Conservation (phyloP, 768 basidiomycete genomes). For the Steccherinum ochraceum region DNA sequence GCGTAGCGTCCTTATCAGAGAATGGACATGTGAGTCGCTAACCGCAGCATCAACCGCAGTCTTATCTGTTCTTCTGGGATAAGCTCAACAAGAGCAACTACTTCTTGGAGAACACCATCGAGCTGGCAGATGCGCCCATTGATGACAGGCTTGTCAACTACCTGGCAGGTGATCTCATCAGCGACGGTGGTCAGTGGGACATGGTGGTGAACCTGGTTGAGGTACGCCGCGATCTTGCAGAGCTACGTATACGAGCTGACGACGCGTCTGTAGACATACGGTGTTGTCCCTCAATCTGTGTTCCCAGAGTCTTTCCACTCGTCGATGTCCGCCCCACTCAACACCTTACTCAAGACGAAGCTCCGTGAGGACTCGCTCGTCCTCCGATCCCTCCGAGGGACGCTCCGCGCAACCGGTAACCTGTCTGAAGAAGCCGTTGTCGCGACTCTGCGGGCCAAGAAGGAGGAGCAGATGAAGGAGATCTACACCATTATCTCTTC, state of each 20-base stretch:
- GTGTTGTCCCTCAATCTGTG: conserved; percentile 75
- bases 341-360: conserved; percentile 80
- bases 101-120: conserved; percentile 83
- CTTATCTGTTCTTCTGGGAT: conserved; percentile 95
- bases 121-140: conserved; percentile 71
- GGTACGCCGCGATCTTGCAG: no score
- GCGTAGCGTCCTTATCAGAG: conserved; percentile 14
- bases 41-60: conserved; percentile 44
- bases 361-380: conserved; percentile 86
- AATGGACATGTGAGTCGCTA: no score
- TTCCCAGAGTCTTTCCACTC: conserved; percentile 87
- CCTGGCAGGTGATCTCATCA: conserved; percentile 72
- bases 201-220: conserved; percentile 72
- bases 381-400: conserved; percentile 57
- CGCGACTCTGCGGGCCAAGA: conserved; percentile 66
- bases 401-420: conserved; percentile 39
- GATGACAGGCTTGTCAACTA: conserved; percentile 80
- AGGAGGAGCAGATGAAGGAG: conserved; percentile 79
- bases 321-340: conserved; percentile 63
- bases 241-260: neutral
- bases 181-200: conserved; percentile 94
- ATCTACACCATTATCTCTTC: conserved; percentile 81
- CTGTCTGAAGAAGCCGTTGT: conserved; percentile 42
- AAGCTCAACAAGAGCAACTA: conserved; percentile 93
- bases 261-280: conserved; percentile 54